Evolutionary conservation across 768 basidiomycete genomes (phyloP).

Genomic region (Hortiboletus flavorubellus): DNA sequence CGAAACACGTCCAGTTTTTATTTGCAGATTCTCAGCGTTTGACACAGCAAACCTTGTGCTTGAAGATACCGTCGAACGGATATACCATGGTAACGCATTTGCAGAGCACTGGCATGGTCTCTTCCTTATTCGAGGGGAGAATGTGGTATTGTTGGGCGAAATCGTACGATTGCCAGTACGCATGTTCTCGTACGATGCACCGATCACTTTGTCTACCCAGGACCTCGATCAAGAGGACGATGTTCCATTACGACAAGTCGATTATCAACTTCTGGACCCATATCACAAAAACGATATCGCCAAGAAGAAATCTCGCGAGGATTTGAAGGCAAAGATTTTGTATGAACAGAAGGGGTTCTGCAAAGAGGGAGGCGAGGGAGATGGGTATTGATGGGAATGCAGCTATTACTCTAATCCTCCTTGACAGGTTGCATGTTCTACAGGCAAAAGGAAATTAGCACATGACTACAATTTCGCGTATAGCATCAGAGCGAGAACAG

Average conservation of each 20-base stretch:
- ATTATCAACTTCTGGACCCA: constrained; percentile 64
- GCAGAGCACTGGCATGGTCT: constrained; percentile 88
- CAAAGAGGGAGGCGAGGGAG: constrained; percentile 94
- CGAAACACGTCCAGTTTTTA: neutral
- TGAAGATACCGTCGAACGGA: constrained; percentile 92
- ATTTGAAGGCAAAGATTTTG: constrained; percentile 76
- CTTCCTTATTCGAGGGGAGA: constrained; percentile 95
- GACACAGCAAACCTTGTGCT: constrained; percentile 90
- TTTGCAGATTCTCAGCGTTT: constrained; percentile 2
- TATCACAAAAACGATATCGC: constrained; percentile 74
- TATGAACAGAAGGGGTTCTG: constrained; percentile 87
- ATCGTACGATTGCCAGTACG: constrained; percentile 59
- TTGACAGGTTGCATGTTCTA: neutral
- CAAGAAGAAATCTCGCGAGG: constrained; percentile 75
- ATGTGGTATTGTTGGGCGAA: constrained; percentile 95
- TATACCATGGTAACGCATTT: constrained; percentile 85
- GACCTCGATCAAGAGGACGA: constrained; percentile 94
- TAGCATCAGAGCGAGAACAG: constrained; percentile 19
- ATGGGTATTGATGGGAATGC: constrained; percentile 65
- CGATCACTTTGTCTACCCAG: constrained; percentile 38
- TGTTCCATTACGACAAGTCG: constrained; percentile 70
- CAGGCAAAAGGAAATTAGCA: constrained; percentile 2
- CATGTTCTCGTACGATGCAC: constrained; percentile 1
- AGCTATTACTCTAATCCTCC: constrained; percentile 10
- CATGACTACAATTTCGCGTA: constrained; percentile 15